phyloP scores from a whole-genome alignment of 2,329 filamentous ascomycete genomes.

The Sporothrix mexicana region DNA sequence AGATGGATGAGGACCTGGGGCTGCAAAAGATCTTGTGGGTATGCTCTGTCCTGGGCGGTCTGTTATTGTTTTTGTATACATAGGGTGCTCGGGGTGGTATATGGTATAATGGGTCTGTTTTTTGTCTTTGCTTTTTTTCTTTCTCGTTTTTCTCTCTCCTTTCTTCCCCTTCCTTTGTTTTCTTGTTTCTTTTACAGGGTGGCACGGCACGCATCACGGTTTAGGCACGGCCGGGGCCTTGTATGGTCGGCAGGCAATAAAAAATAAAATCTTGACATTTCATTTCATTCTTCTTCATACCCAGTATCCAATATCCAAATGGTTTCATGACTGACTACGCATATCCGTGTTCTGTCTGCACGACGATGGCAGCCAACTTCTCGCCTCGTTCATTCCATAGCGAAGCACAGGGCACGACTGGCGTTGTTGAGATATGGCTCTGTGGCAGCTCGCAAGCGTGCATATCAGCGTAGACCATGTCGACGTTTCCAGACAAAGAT shows the following conservation, averaged over 20 bases:
- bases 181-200: neutral
- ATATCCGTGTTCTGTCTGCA: constrained; percentile 38
- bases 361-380: constrained; percentile 46
- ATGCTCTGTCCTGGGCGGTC: neutral
- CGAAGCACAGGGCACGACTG: constrained; percentile 50
- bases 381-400: constrained; percentile 50
- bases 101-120: no score
- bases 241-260: no score
- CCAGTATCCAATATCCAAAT: no score
- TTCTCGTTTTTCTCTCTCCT: no score
- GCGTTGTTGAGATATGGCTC: neutral
- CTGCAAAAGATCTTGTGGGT: neutral
- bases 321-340: neutral
- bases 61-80: constrained; percentile 5
- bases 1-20: neutral
- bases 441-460: neutral
- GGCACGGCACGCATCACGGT: neutral
- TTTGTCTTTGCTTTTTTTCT: neutral
- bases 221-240: neutral
- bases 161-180: no score
- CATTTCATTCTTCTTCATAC: neutral
- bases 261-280: neutral
- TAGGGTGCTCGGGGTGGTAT: neutral
- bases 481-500: neutral
- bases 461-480: constrained; percentile 36